phyloP scores from a whole-genome alignment of 1,139 yeast genomes.

The Hyphopichia khmerensis region DNA sequence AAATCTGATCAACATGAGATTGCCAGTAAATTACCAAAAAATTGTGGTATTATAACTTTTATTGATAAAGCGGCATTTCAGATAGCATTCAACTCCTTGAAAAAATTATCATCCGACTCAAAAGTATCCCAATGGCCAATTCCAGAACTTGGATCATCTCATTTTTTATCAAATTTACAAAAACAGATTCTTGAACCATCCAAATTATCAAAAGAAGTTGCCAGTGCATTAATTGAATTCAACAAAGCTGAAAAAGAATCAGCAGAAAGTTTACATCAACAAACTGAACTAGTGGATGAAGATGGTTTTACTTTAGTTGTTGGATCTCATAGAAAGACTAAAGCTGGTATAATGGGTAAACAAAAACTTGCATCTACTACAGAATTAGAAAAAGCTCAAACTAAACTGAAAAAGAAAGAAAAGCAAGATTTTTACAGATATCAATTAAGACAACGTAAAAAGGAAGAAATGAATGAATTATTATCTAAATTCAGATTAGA shows the following conservation, averaged over 20 bases:
- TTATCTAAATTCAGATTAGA: constrained; percentile 83
- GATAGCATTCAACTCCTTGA: constrained; percentile 63
- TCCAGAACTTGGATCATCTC: constrained; percentile 25
- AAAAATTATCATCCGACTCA: constrained; percentile 35
- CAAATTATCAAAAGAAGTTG: constrained; percentile 49
- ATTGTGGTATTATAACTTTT: constrained; percentile 71
- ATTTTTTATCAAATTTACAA: constrained; percentile 27
- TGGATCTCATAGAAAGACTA: constrained; percentile 80
- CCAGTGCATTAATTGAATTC: constrained; percentile 63
- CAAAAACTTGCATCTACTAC: constrained; percentile 47
- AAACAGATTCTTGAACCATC: constrained; percentile 44
- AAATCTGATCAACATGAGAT: constrained; percentile 20
- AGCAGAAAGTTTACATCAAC: constrained; percentile 53
- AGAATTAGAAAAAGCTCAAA: constrained; percentile 42
- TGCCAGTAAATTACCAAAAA: constrained; percentile 57
- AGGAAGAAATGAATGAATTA: constrained; percentile 86
- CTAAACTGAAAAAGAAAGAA: constrained; percentile 71
- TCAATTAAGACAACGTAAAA: constrained; percentile 92
- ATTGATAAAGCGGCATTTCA: constrained; percentile 73
- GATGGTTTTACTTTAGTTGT: constrained; percentile 94
- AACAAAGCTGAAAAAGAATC: constrained; percentile 70
- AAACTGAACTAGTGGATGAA: constrained; percentile 72
- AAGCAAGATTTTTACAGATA: constrained; percentile 92
- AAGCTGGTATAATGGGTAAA: constrained; percentile 61
- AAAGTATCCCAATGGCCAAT: constrained; percentile 34